Conservation (phyloP, 768 basidiomycete genomes). For the Brasilioporus rufonigricans region DNA sequence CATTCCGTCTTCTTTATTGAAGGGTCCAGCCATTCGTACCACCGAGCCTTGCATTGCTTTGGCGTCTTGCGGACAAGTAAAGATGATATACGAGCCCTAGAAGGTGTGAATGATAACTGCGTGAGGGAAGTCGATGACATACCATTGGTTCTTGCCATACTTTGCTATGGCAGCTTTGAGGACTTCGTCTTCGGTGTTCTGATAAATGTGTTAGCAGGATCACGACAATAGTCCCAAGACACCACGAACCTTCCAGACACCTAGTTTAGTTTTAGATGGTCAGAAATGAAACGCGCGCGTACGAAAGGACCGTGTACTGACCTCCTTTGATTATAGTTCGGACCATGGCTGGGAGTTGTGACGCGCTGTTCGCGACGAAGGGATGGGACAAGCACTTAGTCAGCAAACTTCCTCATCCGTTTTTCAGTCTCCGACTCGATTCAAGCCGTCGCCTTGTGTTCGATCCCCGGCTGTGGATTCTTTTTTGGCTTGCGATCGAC, state of each 20-base stretch:
- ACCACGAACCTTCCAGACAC: constrained; percentile 74
- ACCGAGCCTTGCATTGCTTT: constrained; percentile 98
- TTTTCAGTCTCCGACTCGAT: constrained; percentile 22
- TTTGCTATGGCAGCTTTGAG: constrained; percentile 98
- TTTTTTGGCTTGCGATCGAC: not conserved
- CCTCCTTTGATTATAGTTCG: constrained; percentile 93
- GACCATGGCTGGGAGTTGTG: constrained; percentile 51
- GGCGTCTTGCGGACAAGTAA: constrained; percentile 97
- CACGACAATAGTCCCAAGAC: not conserved
- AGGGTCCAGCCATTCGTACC: constrained; percentile 99
- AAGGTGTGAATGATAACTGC: not conserved
- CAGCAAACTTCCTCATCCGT: constrained; percentile 1
- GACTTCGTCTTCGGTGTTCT: constrained; percentile 98
- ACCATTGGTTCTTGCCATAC: constrained; percentile 97
- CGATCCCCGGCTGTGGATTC: not conserved
- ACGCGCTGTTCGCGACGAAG: not conserved
- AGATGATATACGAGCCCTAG: constrained; percentile 95
- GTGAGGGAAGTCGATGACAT: constrained; percentile 5
- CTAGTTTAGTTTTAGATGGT: constrained; percentile 30
- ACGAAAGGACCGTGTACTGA: constrained; percentile 28
- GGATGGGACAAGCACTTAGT: not conserved
- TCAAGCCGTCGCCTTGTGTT: not conserved
- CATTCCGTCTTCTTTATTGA: constrained; percentile 99
- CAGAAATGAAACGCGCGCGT: not conserved
- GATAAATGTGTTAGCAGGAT: constrained; percentile 10